Evolutionary conservation across 2,329 filamentous ascomycete genomes (phyloP), one percentile per base, ranked within the genome.

Genomic region (Phyllosticta citribraziliensis): DNA sequence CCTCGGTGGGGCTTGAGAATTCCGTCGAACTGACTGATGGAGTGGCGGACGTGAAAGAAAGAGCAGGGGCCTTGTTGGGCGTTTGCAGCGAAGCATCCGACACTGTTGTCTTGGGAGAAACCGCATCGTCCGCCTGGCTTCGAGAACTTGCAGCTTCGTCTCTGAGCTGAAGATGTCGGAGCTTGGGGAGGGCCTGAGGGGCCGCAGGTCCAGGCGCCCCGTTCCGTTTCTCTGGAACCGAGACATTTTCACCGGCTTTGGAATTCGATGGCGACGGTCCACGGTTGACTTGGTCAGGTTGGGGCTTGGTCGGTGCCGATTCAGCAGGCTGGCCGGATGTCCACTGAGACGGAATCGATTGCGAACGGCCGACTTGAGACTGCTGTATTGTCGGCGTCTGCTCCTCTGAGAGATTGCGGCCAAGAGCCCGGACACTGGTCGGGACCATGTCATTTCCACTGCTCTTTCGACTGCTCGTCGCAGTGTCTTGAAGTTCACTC

Each of bases 11-110:
- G 24, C 71, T 66, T 11, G 73, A 70, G 64, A 76, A 74, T 14
- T 69, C 68, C 59, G 70, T 69, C 25, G 70, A 66, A 52, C 73
- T 73, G 40, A 75, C 60, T 6, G 71, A 64, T 19, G 74, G 74
- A 25, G 74, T 76, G 24, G 74, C 69, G 56, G 75, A 70, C 3
- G 70, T 75, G 2, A 76, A 63, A 19, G 73, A 72, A 20, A 75
- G 65, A 57, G 73, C 65, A 6, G 74, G 74, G 4, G 70, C 62
- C 54, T 71, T 70, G 52, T 68, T 61, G 33, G 67, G 64, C 17
- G n/a, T 35, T n/a, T 20, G 30, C 20, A 57, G 52, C 25, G 59
- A 55, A n/a, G 47, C 52, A 19, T 61, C 20, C n/a, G 50, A 17
- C 9, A 61, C 55, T 5, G 55, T 30, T 22, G 59, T 57, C 55